phyloP scores from a whole-genome alignment of 371 early-diverging fungal species.

The Saksenaea vasiformis region DNA sequence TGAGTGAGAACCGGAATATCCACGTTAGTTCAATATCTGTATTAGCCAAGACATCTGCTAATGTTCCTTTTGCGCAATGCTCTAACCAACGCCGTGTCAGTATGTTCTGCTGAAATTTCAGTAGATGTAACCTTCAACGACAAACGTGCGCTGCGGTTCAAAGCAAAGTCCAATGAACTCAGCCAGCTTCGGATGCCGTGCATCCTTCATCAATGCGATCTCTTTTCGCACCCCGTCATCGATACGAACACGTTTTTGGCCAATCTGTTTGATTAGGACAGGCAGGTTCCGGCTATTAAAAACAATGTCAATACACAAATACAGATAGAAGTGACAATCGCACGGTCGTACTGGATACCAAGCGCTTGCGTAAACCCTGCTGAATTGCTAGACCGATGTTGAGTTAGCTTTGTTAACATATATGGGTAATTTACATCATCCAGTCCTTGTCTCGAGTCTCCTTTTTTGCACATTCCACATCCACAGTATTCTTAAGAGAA shows the following conservation, averaged over 20 bases:
- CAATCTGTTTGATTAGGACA: slow-evolving; percentile 39
- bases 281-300: slow-evolving; percentile 48
- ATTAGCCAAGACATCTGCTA: slow-evolving; percentile 45
- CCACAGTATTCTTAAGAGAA: too few relatives aligned
- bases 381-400: background rate
- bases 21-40: slow-evolving; percentile 48
- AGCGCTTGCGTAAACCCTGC: slow-evolving; percentile 9
- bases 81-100: slow-evolving; percentile 20
- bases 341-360: slow-evolving; percentile 21
- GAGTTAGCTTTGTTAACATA: background rate
- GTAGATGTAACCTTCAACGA: slow-evolving; percentile 39
- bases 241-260: slow-evolving; percentile 13
- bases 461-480: too few relatives aligned
- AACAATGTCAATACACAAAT: slow-evolving; percentile 12
- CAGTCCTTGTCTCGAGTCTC: too few relatives aligned
- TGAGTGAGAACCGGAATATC: slow-evolving; percentile 55
- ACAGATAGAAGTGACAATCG: slow-evolving; percentile 8
- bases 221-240: slow-evolving; percentile 18
- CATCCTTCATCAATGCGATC: slow-evolving; percentile 19
- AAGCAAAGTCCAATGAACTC: slow-evolving; percentile 47
- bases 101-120: background rate
- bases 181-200: slow-evolving; percentile 44
- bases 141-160: slow-evolving; percentile 45
- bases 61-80: slow-evolving; percentile 48
- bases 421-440: too few relatives aligned